phyloP scores from a whole-genome alignment of 2,329 filamentous ascomycete genomes.

The Diaporthe sp. region DNA sequence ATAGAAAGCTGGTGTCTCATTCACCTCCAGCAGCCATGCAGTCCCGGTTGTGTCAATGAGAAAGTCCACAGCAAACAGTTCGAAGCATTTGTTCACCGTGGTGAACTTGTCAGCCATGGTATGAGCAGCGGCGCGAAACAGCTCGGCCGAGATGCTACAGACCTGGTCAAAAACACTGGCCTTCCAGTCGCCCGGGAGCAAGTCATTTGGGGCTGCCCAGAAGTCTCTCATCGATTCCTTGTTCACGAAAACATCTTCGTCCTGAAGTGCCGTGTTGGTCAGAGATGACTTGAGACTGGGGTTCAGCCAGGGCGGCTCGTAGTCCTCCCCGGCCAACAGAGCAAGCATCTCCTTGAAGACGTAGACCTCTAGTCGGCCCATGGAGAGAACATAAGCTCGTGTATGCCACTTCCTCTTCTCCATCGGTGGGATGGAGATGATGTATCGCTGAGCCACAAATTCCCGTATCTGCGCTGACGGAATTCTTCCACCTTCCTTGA shows the following conservation, averaged over 20 bases:
- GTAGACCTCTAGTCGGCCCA: conserved; percentile 50
- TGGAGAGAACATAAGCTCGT: conserved; percentile 48
- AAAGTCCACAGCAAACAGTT: conserved; percentile 50
- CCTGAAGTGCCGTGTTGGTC: conserved; percentile 51
- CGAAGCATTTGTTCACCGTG: conserved; percentile 49
- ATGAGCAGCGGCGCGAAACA: conserved; percentile 48
- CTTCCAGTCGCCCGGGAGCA: conserved; percentile 48
- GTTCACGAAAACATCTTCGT: conserved; percentile 45
- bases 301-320: conserved; percentile 49
- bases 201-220: conserved; percentile 42
- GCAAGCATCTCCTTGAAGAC: conserved; percentile 50
- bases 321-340: conserved; percentile 47
- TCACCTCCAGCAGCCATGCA: conserved; percentile 50
- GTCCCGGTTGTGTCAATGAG: conserved; percentile 45
- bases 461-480: conserved; percentile 50
- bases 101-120: conserved; percentile 53
- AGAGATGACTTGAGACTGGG: conserved; percentile 47
- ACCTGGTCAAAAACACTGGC: conserved; percentile 46
- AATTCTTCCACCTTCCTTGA: conserved; percentile 46
- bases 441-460: conserved; percentile 51
- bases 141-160: conserved; percentile 46
- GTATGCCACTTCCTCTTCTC: conserved; percentile 50
- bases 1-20: conserved; percentile 52
- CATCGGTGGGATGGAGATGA: conserved; percentile 45
- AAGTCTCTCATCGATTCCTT: conserved; percentile 49